Evolutionary conservation across 139 green algal species (phyloP).

Genomic region (Helicosporidium sp.): DNA sequence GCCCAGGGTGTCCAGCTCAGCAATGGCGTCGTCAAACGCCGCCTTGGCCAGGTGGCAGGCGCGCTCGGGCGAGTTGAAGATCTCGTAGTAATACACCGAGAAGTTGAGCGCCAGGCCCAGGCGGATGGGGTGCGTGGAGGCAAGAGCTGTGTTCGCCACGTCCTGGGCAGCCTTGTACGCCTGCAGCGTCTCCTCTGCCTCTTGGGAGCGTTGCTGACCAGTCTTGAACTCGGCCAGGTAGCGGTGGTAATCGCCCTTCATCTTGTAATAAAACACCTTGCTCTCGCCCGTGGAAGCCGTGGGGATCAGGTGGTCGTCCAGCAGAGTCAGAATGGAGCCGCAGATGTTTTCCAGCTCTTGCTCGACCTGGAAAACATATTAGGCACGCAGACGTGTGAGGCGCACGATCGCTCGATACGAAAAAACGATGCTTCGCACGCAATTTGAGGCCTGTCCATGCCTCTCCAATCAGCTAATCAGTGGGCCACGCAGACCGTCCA

Average conservation of each 20-base stretch:
- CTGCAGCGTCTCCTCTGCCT: conserved; percentile 81
- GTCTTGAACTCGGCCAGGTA: conserved; percentile 97
- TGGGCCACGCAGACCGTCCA: too few species aligned
- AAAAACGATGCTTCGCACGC: too few species aligned
- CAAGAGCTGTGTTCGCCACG: conserved; percentile 81
- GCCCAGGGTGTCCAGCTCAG: conserved; percentile 86
- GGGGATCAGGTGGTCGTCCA: conserved; percentile 90
- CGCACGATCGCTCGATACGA: too few species aligned
- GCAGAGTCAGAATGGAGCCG: conserved; percentile 65
- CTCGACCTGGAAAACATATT: too few species aligned
- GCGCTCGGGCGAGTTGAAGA: conserved; percentile 92
- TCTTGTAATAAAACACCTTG: conserved; percentile 98
- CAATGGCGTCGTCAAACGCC: conserved; percentile 97
- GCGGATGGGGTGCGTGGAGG: conserved; percentile 90
- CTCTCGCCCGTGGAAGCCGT: conserved; percentile 76
- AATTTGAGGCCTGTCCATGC: too few species aligned
- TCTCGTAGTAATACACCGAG: conserved; percentile 99
- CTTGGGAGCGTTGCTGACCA: conserved; percentile 68
- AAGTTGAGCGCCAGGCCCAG: conserved; percentile 97
- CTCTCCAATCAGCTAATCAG: too few species aligned
- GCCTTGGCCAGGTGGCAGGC: conserved; percentile 93
- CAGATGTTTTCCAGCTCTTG: conserved; percentile 76
- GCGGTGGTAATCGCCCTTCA: conserved; percentile 83
- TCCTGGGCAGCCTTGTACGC: conserved; percentile 95
- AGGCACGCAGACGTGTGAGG: too few species aligned